Evolutionary conservation across 2,329 filamentous ascomycete genomes (phyloP), one percentile per base, ranked within the genome.

Genomic region (Aureobasidium leucospermi): DNA sequence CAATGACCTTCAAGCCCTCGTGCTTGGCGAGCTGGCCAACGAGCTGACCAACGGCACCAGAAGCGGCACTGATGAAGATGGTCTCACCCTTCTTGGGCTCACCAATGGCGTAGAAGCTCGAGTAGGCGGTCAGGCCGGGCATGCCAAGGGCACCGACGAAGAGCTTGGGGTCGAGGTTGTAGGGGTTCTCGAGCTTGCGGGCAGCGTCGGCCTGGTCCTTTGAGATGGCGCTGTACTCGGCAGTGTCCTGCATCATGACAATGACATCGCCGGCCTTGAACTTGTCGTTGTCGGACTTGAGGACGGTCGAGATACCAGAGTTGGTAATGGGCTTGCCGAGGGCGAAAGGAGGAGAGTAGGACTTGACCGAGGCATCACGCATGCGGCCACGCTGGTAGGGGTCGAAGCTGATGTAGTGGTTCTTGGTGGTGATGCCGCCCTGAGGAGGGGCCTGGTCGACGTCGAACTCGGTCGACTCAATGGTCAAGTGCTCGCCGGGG

Each of bases 11-110:
- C 60, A 94, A 74, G 2, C 90, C 90, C 72, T 92, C 86, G 62
- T 85, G 83, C 81, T 93, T 93, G 62, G 89, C 89, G 46, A 95
- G 75, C 75, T 94, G 90, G 6, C 90, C 90, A 19, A 94, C 90
- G 7, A 94, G 71, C 73, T 92, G 87, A 3, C 90, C 90, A 3
- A 95, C 90, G 1, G 89, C 89, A 32, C 90, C 90, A 3, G 86
- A 87, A 0, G 90, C 90, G 3, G 88, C 86, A 60, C 85, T 88
- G 65, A 96, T 81, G 73, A 93, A 90, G 68, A 96, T 90, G 41
- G 88, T 92, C 74, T 91, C 86, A 45, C 86, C 87, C 74, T 86
- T 84, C 76, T 88, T 84, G 28, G 88, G 87, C 75, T 86, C 78
- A 4, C 87, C 88, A 58, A 91, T 89, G 64, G 85, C 85, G 72